Percentiles rank a stretch among this genome's conserved stretches.
phyloP scores from a whole-genome alignment of 2,329 filamentous ascomycete genomes.

The Talaromyces funiculosus region DNA sequence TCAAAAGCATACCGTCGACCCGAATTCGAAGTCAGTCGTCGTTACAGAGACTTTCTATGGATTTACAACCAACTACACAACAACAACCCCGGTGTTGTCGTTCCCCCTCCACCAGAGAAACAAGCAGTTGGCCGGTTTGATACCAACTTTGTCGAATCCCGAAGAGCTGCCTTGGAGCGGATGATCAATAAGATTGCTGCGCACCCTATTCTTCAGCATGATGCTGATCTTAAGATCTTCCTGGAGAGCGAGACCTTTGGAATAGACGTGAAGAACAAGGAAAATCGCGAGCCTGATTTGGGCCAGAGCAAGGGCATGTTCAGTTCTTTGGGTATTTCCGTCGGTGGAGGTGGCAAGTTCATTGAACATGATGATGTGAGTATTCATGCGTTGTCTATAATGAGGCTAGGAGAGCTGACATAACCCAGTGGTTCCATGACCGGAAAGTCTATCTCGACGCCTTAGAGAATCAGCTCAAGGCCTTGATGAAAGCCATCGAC shows the following conservation, averaged over 20 bases:
- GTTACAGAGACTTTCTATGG: constrained; percentile 97
- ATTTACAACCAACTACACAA: constrained; percentile 90
- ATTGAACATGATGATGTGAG: constrained; percentile 93
- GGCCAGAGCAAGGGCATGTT: constrained; percentile 91
- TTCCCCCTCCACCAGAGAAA: constrained; percentile 95
- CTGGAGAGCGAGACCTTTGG: constrained; percentile 95
- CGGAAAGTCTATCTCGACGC: constrained; percentile 91
- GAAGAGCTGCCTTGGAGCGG: constrained; percentile 84
- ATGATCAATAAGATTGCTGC: constrained; percentile 96
- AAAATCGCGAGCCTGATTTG: constrained; percentile 78
- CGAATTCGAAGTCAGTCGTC: constrained; percentile 87
- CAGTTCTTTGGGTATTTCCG: constrained; percentile 72
- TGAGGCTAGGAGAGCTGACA: constrained; percentile 19
- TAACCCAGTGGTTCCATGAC: constrained; percentile 85
- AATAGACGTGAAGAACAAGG: constrained; percentile 95
- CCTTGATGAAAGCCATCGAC: constrained; percentile 87
- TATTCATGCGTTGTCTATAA: constrained; percentile 16
- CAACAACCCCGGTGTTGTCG: constrained; percentile 91
- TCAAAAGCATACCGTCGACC: constrained; percentile 92
- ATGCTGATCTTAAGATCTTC: constrained; percentile 91
- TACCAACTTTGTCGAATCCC: constrained; percentile 89
- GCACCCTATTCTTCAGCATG: constrained; percentile 86
- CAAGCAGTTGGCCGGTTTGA: constrained; percentile 96
- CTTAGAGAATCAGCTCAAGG: constrained; percentile 83
- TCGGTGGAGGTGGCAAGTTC: constrained; percentile 77